Base-by-base conservation (phyloP, 2,329 filamentous ascomycete genomes). In the Gyromitra esculenta region DNA sequence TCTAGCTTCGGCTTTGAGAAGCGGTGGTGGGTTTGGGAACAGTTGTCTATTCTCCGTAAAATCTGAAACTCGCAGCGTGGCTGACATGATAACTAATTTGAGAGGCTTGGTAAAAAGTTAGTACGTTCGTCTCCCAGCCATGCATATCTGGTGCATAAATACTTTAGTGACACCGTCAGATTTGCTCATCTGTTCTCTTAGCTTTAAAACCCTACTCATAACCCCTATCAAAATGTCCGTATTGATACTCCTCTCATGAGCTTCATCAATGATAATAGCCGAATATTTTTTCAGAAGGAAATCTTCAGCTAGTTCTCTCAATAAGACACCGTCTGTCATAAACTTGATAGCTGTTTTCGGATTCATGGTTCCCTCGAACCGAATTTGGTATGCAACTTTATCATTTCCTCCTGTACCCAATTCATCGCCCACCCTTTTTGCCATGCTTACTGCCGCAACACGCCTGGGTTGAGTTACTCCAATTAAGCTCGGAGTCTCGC, bases 141-240 rank as follows among this genome's bases (percentile, higher is more conserved):
- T 31, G 25, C 25, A 35, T 25, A 13, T 68, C 15, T 43, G 4
- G 65, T 31, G 25, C 18, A 45, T 39, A 39, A 62, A 59, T 50
- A 72, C 78, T 68, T 81, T 81, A 8, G 57, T 91, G 0, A 88
- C 88, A 0, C 90, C 85, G 76, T 96, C 89, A 82, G 96, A 91
- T 76, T 88, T 85, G 6, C 89, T 89, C 84, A 97, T 88, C 50
- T 93, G 89, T 68, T 91, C 88, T 75, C 96, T 89, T 69, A 97
- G 85, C 80, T 93, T 93, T 62, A 97, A 92, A 43, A 98, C 94
- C 81, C 95, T 90, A 82, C 94, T 97, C 15, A 98, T 89, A 90
- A 99, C 96, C 65, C 96, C 96, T 79, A 99, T 94, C n/a, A 99
- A 85, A 52, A 99, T 96, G 83, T 99, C 96, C 0, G 96, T 99